phyloP scores from a whole-genome alignment of 1,284 basidiomycete species.

The Boletus smithii region DNA sequence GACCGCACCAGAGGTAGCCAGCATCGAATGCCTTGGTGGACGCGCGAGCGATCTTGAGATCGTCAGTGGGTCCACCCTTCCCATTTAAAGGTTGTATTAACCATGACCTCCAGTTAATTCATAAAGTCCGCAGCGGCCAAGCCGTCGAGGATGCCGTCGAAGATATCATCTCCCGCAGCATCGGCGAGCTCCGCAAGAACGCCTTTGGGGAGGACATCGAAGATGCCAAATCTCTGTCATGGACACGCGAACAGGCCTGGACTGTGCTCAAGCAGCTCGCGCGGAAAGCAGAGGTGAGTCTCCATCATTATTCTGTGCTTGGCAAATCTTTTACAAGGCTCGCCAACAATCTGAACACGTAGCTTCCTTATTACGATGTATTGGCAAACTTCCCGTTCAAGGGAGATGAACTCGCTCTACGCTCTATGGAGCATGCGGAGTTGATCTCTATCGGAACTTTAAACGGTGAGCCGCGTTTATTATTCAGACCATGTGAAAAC shows the following conservation, averaged over 20 bases:
- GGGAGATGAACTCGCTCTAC: constrained; percentile 78
- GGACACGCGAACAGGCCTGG: constrained; percentile 91
- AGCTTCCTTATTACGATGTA: constrained; percentile 83
- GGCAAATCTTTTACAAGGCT: neutral
- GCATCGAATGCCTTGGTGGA: constrained; percentile 78
- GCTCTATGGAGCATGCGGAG: constrained; percentile 88
- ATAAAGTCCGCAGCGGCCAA: constrained; percentile 79
- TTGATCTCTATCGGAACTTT: constrained; percentile 77
- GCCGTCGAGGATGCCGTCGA: constrained; percentile 79
- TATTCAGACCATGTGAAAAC: neutral
- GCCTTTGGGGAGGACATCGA: constrained; percentile 91
- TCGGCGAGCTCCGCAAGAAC: constrained; percentile 84
- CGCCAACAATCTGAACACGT: neutral
- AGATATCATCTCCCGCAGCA: constrained; percentile 78
- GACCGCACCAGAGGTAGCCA: constrained; percentile 48
- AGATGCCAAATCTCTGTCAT: constrained; percentile 79
- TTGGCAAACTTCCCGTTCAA: constrained; percentile 90
- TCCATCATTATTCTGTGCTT: neutral
- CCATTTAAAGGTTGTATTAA: constrained; percentile 3
- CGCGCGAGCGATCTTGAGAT: constrained; percentile 83
- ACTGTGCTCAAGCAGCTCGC: constrained; percentile 75
- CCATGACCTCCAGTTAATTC: constrained; percentile 60
- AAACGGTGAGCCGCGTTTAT: constrained; percentile 52
- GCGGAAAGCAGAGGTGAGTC: constrained; percentile 63
- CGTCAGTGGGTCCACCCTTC: constrained; percentile 41